These are phyloP conservation scores for Lignosus rhinocerotis DNA, from an alignment of 1,284 basidiomycete species.

Conservation along the genomic window DNA sequence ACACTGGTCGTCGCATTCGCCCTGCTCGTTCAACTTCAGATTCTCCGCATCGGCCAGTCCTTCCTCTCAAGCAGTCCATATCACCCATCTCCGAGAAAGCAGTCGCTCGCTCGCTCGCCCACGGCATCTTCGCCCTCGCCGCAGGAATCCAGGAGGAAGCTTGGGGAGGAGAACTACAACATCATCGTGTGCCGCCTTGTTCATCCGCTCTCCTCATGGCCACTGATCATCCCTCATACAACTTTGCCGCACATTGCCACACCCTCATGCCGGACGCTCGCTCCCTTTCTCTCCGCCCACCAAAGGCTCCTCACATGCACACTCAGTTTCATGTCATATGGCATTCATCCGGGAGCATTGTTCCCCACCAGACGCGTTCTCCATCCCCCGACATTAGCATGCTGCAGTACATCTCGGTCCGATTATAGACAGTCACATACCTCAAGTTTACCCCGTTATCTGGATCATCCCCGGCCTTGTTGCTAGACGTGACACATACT, in stretches of 20 bases:
- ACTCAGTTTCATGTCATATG: too few relatives aligned
- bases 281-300: background rate
- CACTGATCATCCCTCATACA: conserved; percentile 3
- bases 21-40: background rate
- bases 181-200: background rate
- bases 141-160: background rate
- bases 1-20: background rate
- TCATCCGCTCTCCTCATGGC: background rate
- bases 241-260: background rate
- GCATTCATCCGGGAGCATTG: background rate
- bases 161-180: background rate
- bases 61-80: background rate
- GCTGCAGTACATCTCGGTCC: too few relatives aligned
- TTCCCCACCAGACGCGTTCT: background rate
- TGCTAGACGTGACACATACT: too few relatives aligned
- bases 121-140: background rate
- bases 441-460: too few relatives aligned
- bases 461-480: too few relatives aligned
- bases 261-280: background rate
- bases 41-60: too few relatives aligned
- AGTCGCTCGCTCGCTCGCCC: background rate
- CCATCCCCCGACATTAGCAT: too few relatives aligned
- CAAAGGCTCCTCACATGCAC: too few relatives aligned
- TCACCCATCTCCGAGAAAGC: background rate
- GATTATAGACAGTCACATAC: too few relatives aligned